These are phyloP conservation scores for Lumnitzera racemosa DNA, from an alignment of 345 rosid genomes.

Conservation along the genomic window DNA sequence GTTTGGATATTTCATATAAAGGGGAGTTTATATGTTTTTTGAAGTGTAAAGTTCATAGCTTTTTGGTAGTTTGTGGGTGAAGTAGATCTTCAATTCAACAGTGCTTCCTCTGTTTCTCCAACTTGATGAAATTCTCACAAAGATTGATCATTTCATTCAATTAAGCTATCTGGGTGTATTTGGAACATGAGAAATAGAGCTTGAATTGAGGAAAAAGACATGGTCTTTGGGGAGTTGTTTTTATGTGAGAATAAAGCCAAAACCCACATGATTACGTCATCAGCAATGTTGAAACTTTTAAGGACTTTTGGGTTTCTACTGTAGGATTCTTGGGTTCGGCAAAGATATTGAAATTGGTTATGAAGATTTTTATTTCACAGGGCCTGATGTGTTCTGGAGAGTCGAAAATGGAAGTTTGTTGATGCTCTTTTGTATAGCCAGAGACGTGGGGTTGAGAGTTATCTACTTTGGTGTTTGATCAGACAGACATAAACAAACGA, in stretches of 20 bases:
- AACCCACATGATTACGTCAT: neutral
- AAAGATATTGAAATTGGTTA: neutral
- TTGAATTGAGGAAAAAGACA: neutral
- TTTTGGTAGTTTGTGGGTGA: neutral
- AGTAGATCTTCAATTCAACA: too few species aligned
- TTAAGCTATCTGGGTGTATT: neutral
- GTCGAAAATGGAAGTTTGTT: conserved; percentile 8
- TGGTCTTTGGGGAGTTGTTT: neutral
- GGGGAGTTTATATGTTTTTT: neutral
- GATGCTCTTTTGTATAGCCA: conserved; percentile 8
- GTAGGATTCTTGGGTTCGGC: conserved; percentile 10
- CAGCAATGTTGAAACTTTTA: conserved; percentile 16
- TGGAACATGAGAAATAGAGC: neutral
- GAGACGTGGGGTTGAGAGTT: conserved; percentile 8
- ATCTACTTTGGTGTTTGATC: conserved; percentile 1
- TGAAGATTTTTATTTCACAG: neutral
- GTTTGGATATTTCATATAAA: too few species aligned
- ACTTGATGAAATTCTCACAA: neutral
- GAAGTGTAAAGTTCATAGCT: conserved; percentile 3
- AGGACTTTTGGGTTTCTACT: conserved; percentile 9
- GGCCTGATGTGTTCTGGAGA: neutral
- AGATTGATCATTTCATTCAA: neutral
- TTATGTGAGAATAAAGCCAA: conserved; percentile 9
- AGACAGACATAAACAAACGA: too few species aligned
- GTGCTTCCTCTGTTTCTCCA: too few species aligned